Conservation (phyloP, 2,329 filamentous ascomycete species). For the Nemania diffusa region DNA sequence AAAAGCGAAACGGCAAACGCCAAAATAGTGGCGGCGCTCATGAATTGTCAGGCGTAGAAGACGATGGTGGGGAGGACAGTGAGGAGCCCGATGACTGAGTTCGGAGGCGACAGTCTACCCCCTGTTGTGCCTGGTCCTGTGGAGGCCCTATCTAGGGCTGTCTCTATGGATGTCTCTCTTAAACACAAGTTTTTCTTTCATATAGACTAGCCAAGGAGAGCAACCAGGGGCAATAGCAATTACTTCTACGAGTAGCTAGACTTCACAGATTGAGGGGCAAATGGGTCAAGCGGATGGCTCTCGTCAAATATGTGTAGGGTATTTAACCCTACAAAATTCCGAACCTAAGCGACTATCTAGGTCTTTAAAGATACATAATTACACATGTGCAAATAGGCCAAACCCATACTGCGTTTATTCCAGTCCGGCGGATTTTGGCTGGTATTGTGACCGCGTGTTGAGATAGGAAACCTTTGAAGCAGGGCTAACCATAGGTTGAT, state of each 20-base stretch:
- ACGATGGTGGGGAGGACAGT: constrained; percentile 72
- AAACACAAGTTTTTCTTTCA: neutral
- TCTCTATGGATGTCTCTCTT: neutral
- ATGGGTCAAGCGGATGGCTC: constrained; percentile 48
- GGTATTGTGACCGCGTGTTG: neutral
- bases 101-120: constrained; percentile 70
- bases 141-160: constrained; percentile 38
- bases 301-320: constrained; percentile 28
- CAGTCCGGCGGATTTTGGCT: neutral
- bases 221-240: neutral
- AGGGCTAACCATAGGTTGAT: neutral
- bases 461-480: neutral
- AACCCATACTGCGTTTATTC: neutral
- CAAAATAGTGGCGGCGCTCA: constrained; percentile 38
- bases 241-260: constrained; percentile 9
- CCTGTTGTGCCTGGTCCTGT: constrained; percentile 72
- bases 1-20: constrained; percentile 52
- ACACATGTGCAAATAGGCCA: neutral
- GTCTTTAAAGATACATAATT: neutral
- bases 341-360: constrained; percentile 6
- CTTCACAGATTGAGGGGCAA: constrained; percentile 46
- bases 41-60: constrained; percentile 49
- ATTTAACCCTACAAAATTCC: neutral
- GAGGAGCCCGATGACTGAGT: constrained; percentile 72
- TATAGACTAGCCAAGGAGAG: neutral